Base-by-base conservation (phyloP, 176 grass and related monocot genomes). In the Phoenix roebelenii region DNA sequence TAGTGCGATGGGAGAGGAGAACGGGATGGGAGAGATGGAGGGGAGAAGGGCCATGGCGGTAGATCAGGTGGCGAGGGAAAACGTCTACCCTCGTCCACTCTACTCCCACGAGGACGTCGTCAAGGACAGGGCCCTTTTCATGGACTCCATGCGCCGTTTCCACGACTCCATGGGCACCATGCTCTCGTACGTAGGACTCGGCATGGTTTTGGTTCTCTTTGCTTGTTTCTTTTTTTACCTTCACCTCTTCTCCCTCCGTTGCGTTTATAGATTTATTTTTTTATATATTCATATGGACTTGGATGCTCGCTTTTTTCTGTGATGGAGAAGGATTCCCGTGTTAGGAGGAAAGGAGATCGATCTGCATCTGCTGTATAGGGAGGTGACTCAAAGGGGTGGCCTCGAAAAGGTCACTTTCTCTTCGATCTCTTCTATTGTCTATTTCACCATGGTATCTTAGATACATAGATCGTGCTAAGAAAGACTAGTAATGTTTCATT, bases 311-410 rank as follows among this genome's bases (percentile, higher is more conserved):
- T n/a, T 26, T 16, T 5, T 23, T 35, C 3, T 64, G 18, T 71
- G n/a, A 50, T 25, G 64, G 16, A 12, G 35, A 26, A 86, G 83
- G 68, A 39, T 77, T 64, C 83, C 83, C 25, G 83, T 85, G 63
- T 77, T 85, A 52, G 77, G 83, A 76, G 83, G 77, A n/a, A 86
- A 86, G 58, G 77, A 68, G 15, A 61, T 86, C 3, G 73, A 86
- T 62, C 56, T 86, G 73, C 83, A 86, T 60, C 50, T 77, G 17
- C 62, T 86, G 23, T 86, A 86, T 68, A 73, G 69, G 17, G 73
- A 81, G 63, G 83, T 86, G 58, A 86, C 77, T 20, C 60, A 35
- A 49, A 69, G 73, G 15, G 83, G 83, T n/a, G 83, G 83, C 57
- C 68, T 86, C 50, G 73, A 71, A 55, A 86, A 80, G 77, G 83